Percentiles rank a stretch among this genome's conserved stretches.
Conservation (phyloP, 805 yeast genomes). For the Saccharomyces eubayanus region DNA sequence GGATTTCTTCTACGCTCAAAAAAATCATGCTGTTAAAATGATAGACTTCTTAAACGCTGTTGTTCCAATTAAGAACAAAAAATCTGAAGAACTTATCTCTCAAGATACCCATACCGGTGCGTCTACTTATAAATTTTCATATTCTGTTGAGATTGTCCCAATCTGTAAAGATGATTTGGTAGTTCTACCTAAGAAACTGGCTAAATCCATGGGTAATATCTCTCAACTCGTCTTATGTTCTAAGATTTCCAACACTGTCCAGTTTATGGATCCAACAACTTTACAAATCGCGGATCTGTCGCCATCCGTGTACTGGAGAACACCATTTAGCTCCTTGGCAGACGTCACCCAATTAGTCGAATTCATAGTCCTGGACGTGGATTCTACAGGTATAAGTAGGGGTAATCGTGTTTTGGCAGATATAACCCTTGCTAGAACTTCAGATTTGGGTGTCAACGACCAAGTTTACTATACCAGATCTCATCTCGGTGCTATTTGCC, state of each 20-base stretch:
- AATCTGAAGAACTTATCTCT: constrained; percentile 84
- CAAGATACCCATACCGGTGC: constrained; percentile 88
- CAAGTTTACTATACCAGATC: constrained; percentile 76
- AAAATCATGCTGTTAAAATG: constrained; percentile 90
- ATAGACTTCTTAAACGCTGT: constrained; percentile 79
- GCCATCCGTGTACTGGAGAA: constrained; percentile 70
- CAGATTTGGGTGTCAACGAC: constrained; percentile 83
- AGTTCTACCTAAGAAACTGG: constrained; percentile 80
- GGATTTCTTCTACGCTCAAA: constrained; percentile 83
- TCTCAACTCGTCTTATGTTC: constrained; percentile 77
- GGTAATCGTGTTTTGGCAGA: constrained; percentile 85
- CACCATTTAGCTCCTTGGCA: constrained; percentile 68
- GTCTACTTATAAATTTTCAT: constrained; percentile 82
- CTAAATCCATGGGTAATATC: constrained; percentile 74
- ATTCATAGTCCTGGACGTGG: constrained; percentile 87
- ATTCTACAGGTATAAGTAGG: constrained; percentile 71
- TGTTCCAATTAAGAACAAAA: constrained; percentile 74
- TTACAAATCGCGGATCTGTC: constrained; percentile 69
- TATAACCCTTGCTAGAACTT: constrained; percentile 79
- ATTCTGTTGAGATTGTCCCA: constrained; percentile 89
- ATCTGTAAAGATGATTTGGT: constrained; percentile 95
- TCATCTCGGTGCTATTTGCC: constrained; percentile 88
- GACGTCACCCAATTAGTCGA: constrained; percentile 73
- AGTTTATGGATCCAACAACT: constrained; percentile 78
- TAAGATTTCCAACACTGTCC: constrained; percentile 72